Evolutionary conservation across 441 rosid genomes (phyloP).

Genomic region (Erodium moschatum): DNA sequence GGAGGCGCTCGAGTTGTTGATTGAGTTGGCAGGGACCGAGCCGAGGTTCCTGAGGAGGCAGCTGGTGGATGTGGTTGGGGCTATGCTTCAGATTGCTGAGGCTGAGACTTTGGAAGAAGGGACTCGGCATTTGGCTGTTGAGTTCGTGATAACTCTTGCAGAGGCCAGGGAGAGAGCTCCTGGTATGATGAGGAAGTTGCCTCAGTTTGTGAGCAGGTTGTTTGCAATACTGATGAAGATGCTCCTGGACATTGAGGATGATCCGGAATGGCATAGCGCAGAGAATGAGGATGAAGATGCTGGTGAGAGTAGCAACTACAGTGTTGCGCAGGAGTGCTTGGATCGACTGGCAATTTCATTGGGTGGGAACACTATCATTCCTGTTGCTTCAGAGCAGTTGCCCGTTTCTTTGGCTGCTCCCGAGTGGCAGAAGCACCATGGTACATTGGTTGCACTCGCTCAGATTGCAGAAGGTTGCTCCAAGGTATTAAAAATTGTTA

Average conservation of each 20-base stretch:
- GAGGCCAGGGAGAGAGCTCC: conserved; percentile 98
- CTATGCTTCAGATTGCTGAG: conserved; percentile 93
- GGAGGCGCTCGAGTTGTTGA: conserved; percentile 25
- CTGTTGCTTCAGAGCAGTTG: conserved; percentile 88
- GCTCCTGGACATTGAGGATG: conserved; percentile 88
- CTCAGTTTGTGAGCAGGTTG: conserved; percentile 81
- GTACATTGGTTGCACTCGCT: conserved; percentile 88
- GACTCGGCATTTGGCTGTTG: conserved; percentile 80
- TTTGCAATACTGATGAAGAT: conserved; percentile 81
- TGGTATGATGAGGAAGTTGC: conserved; percentile 95
- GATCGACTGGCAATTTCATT: conserved; percentile 85
- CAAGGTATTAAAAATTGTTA: conserved; percentile 47
- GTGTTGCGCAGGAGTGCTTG: conserved; percentile 94
- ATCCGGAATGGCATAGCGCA: conserved; percentile 83
- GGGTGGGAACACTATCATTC: conserved; percentile 94
- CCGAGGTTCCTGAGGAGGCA: conserved; percentile 85
- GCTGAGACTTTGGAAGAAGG: conserved; percentile 91
- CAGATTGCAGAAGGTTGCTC: conserved; percentile 99
- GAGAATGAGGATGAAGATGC: conserved; percentile 93
- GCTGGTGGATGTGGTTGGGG: conserved; percentile 75
- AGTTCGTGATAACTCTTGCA: conserved; percentile 81
- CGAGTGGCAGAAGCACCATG: conserved; percentile 98
- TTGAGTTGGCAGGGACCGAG: conserved; percentile 93
- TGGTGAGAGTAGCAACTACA: conserved; percentile 80
- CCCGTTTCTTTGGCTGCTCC: conserved; percentile 79